These are phyloP conservation scores for Pseudoscleropodium purum DNA, from an alignment of 225 moss, liverwort and hornwort genomes.

Conservation along the genomic window DNA sequence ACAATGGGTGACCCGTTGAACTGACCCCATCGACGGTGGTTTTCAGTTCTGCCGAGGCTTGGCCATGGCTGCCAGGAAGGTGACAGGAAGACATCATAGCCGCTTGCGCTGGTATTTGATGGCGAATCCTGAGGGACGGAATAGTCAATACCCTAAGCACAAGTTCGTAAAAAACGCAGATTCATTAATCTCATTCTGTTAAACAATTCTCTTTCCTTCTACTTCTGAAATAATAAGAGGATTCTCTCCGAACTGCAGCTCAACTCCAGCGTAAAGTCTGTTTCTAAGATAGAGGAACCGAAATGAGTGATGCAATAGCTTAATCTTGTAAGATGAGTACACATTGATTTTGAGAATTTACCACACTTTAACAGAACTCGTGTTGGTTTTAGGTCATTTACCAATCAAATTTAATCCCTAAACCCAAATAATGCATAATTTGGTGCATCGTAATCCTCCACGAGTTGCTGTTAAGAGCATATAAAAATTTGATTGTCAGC, in stretches of 20 bases:
- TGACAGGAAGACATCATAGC: conserved; percentile 40
- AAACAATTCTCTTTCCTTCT: not conserved
- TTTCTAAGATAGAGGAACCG: not conserved
- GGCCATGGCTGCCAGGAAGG: conserved; percentile 48
- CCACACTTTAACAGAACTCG: not conserved
- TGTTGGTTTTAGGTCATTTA: not conserved
- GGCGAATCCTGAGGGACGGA: conserved; percentile 23
- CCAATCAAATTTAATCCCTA: not conserved
- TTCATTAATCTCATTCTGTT: not conserved
- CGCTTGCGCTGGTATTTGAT: conserved; percentile 15
- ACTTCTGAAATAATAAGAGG: not conserved
- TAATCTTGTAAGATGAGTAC: not conserved
- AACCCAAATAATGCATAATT: not conserved
- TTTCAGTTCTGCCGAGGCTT: conserved; percentile 26
- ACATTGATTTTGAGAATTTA: not conserved
- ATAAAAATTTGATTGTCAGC: not conserved
- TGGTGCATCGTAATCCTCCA: not conserved
- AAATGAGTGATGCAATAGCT: not conserved
- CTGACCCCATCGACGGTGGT: conserved; percentile 38
- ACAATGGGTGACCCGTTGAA: conserved; percentile 8
- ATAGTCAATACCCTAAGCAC: not conserved
- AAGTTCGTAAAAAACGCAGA: not conserved
- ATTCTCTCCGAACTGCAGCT: not conserved
- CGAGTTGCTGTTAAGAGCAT: not conserved
- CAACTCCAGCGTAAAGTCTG: not conserved